phyloP scores from a whole-genome alignment of 2,329 filamentous ascomycete species.

The Juglanconis oblonga region DNA sequence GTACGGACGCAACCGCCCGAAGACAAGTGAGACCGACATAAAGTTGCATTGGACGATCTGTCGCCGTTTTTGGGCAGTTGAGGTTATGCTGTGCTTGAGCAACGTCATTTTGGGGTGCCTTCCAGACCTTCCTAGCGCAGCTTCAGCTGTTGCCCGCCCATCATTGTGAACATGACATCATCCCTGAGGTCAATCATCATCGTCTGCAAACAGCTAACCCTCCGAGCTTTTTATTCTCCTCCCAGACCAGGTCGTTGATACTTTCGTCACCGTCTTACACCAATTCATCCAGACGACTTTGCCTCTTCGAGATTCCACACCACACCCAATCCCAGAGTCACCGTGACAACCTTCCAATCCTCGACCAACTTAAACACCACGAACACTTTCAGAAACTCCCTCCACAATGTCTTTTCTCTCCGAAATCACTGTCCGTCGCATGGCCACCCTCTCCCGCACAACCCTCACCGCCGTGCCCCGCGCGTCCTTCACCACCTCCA shows the following conservation, averaged over 20 bases:
- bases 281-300: too few relatives aligned
- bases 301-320: too few relatives aligned
- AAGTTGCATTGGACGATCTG: too few relatives aligned
- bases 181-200: slow-evolving; percentile 1
- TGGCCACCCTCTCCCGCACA: slow-evolving; percentile 37
- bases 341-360: not conserved
- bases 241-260: not conserved
- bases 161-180: slow-evolving; percentile 13
- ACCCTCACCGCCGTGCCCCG: slow-evolving; percentile 34
- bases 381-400: slow-evolving; percentile 6
- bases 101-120: too few relatives aligned
- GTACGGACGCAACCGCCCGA: too few relatives aligned
- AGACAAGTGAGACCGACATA: too few relatives aligned
- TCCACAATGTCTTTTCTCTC: slow-evolving; percentile 53
- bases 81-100: too few relatives aligned
- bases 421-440: slow-evolving; percentile 41
- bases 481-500: slow-evolving; percentile 46
- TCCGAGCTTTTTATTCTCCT: not conserved
- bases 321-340: slow-evolving; percentile 4
- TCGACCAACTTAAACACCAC: slow-evolving; percentile 22
- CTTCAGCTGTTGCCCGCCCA: too few relatives aligned
- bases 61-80: too few relatives aligned
- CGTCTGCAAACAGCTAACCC: not conserved
- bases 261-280: not conserved
- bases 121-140: not conserved